phyloP scores from a whole-genome alignment of 805 yeast species.

The Maudiozyma turicensis region DNA sequence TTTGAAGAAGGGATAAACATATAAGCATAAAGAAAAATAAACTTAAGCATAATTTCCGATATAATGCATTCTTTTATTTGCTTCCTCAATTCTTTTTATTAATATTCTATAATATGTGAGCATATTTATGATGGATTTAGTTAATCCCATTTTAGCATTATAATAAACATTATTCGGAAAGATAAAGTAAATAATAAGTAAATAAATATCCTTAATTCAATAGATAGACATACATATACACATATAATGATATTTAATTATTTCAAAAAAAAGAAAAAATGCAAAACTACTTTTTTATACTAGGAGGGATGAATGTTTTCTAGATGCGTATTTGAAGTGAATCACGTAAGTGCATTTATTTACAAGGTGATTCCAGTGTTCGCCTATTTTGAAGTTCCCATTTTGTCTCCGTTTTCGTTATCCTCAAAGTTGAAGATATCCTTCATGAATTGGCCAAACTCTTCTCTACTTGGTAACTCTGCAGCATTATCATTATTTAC shows the following conservation, averaged over 20 bases:
- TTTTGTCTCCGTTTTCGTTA: too few relatives aligned
- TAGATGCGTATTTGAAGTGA: too few relatives aligned
- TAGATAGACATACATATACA: neutral
- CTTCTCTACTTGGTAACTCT: constrained; percentile 1
- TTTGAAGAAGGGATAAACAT: neutral
- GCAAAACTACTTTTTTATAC: too few relatives aligned
- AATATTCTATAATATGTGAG: neutral
- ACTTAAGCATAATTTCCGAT: neutral
- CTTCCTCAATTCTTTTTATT: neutral
- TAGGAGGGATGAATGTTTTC: too few relatives aligned
- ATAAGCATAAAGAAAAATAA: neutral
- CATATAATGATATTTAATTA: neutral
- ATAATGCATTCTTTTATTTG: neutral
- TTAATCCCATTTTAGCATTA: neutral
- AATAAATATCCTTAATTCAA: neutral
- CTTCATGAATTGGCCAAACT: constrained; percentile 6
- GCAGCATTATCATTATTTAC: neutral
- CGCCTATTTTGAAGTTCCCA: too few relatives aligned
- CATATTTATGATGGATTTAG: neutral
- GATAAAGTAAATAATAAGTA: neutral
- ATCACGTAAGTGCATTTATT: neutral
- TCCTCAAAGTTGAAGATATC: constrained; percentile 5
- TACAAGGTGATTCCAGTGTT: neutral
- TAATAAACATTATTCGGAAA: neutral
- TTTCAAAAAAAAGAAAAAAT: too few relatives aligned